A percentile compares a stretch with the other conserved stretches of the same genome.
Evolutionary conservation across 2,329 filamentous ascomycete genomes (phyloP).

Genomic region (Trichophaea hybrida): DNA sequence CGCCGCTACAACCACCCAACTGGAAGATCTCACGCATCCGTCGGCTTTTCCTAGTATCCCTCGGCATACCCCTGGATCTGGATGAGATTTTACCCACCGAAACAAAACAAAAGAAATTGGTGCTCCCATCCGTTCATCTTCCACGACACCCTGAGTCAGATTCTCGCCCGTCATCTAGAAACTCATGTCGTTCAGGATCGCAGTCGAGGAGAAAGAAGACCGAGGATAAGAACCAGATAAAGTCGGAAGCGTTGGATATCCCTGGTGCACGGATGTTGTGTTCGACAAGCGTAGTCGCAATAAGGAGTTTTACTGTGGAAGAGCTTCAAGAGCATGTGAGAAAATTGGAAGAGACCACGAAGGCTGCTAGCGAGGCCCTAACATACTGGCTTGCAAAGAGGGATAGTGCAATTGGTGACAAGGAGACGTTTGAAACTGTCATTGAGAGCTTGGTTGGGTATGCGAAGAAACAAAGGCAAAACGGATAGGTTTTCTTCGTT

Average conservation of each 20-base stretch:
- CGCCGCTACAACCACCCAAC: constrained; percentile 85
- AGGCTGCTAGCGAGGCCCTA: constrained; percentile 24
- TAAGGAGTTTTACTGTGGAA: constrained; percentile 21
- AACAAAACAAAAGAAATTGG: constrained; percentile 93
- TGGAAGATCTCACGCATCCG: constrained; percentile 95
- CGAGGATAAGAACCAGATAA: constrained; percentile 29
- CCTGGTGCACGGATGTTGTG: constrained; percentile 26
- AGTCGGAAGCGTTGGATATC: constrained; percentile 23
- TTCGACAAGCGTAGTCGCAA: constrained; percentile 25
- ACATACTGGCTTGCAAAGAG: constrained; percentile 27
- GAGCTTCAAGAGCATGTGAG: constrained; percentile 25
- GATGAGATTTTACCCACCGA: constrained; percentile 85
- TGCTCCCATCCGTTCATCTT: constrained; percentile 57
- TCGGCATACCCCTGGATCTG: constrained; percentile 88
- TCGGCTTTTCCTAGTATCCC: constrained; percentile 83
- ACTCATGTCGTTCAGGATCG: constrained; percentile 29
- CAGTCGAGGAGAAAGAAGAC: constrained; percentile 32
- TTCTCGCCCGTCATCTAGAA: constrained; percentile 43
- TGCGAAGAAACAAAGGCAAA: constrained; percentile 24
- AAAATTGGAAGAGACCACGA: constrained; percentile 24
- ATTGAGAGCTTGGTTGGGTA: constrained; percentile 29
- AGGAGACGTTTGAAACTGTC: constrained; percentile 28
- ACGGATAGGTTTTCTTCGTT: constrained; percentile 1
- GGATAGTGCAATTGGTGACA: constrained; percentile 26
- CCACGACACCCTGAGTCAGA: constrained; percentile 18